These are phyloP conservation scores for Suhomyces atakaporum DNA, from an alignment of 1,139 yeast species.

Conservation along the genomic window DNA sequence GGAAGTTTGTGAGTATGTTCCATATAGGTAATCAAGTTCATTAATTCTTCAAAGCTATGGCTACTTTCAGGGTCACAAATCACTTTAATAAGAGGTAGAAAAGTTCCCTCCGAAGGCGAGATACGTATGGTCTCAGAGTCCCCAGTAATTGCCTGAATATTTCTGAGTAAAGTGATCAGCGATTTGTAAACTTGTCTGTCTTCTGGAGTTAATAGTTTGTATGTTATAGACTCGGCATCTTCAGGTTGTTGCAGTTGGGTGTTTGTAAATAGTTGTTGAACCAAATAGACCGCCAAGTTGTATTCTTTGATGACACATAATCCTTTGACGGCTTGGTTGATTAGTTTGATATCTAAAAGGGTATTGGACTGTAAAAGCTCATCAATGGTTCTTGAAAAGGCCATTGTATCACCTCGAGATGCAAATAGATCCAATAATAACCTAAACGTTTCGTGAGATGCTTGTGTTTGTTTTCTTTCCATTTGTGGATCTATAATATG, in stretches of 20 bases:
- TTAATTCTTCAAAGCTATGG: constrained; percentile 16
- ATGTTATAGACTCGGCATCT: constrained; percentile 15
- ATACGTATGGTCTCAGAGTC: constrained; percentile 14
- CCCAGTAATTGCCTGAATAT: constrained; percentile 29
- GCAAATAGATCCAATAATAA: constrained; percentile 11
- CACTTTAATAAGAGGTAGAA: constrained; percentile 23
- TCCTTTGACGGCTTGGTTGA: constrained; percentile 21
- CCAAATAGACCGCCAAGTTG: constrained; percentile 14
- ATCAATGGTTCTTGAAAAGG: background rate
- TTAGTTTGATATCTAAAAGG: constrained; percentile 20
- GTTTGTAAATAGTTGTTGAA: constrained; percentile 3
- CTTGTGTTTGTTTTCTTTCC: background rate
- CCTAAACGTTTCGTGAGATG: constrained; percentile 11
- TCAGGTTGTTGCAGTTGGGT: constrained; percentile 8
- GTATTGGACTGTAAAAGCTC: constrained; percentile 2
- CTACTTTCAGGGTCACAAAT: constrained; percentile 13
- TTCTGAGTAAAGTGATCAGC: constrained; percentile 22
- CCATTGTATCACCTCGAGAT: background rate
- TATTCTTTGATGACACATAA: constrained; percentile 8
- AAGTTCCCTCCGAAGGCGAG: constrained; percentile 31
- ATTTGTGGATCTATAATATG: background rate
- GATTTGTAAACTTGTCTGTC: constrained; percentile 20
- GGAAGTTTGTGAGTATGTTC: constrained; percentile 24
- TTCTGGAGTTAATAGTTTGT: constrained; percentile 23
- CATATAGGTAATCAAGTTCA: constrained; percentile 20